These are phyloP conservation scores for Mallotus nudiflorus DNA, from an alignment of 345 rosid species.

Conservation along the genomic window DNA sequence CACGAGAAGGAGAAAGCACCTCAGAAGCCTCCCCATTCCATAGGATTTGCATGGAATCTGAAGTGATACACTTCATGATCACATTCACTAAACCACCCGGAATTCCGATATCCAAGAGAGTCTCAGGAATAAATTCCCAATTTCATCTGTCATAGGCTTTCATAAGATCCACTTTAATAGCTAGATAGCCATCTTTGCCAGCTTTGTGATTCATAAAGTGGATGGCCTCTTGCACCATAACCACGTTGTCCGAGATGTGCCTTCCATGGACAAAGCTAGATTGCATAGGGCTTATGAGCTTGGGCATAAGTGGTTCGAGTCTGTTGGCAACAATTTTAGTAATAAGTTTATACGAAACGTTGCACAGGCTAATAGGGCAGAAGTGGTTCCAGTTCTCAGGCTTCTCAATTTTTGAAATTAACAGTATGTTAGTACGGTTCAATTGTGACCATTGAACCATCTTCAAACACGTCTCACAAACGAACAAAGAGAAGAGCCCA, in stretches of 20 bases:
- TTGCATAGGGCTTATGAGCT: not conserved
- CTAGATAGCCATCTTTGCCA: not conserved
- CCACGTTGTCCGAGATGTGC: not conserved
- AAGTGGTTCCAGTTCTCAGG: not conserved
- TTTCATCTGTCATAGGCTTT: not conserved
- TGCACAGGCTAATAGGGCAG: not conserved
- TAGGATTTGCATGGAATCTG: not conserved
- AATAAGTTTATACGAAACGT: too few relatives aligned
- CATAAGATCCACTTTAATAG: not conserved
- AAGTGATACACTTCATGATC: not conserved
- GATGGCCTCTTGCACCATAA: not conserved
- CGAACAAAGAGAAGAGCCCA: not conserved
- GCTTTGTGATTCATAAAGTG: not conserved
- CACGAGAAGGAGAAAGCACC: not conserved
- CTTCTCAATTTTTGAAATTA: not conserved
- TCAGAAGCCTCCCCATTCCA: not conserved
- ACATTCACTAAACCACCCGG: not conserved
- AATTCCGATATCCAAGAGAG: not conserved
- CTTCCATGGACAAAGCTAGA: not conserved
- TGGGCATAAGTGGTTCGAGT: not conserved
- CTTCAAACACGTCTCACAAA: not conserved
- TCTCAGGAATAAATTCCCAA: not conserved
- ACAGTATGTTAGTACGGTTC: not conserved
- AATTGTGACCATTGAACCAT: not conserved
- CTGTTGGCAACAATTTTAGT: not conserved